Evolutionary conservation across 2,329 filamentous ascomycete species (phyloP), one percentile per base, ranked within the genome.

Genomic region (Microsporum audouinii): DNA sequence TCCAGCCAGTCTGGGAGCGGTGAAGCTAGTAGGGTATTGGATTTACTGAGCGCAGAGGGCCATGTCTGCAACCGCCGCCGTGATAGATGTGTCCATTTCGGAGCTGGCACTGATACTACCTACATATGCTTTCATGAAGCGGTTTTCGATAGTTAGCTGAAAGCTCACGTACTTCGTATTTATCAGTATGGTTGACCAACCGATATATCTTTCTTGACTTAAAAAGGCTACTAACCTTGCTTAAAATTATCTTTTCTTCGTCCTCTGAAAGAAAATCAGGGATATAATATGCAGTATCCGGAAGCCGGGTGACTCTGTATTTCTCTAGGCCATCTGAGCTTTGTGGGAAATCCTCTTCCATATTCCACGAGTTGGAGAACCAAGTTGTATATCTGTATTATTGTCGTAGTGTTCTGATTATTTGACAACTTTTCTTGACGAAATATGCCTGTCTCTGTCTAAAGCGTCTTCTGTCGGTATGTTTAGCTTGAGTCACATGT

Each of bases 31-130:
- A 99, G 82, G 14, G 84, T 87, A 72, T 96, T 84, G 6, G 74
- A 82, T 60, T 85, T 83, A 39, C 89, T 87, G 7, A 97, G 83
- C 61, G 89, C 84, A 1, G 89, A 94, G 1, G 92, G 94, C 81
- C 91, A 90, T 0, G 89, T 89, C 79, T 97, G 91, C 0, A 99
- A 83, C 47, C 92, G 87, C 60, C 94, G 88, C 72, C 91, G 89
- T n/a, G 87, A 84, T 60, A 99, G 86, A 57, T 87, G 82, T 64
- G 89, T 91, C 92, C 94, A 99, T 71, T 86, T 82, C 31, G 88
- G 86, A 64, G 85, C 86, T 31, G 88, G 87, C 0, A 84, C 85
- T 51, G 82, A 78, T 58, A 78, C 76, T 67, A 79, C 72, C 87
- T 55, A 8, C 23, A 45, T 57, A 53, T 23, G 7, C 17, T 33